Evolutionary conservation across 148 eudicot species (phyloP).

Genomic region (Fagopyrum esculentum): DNA sequence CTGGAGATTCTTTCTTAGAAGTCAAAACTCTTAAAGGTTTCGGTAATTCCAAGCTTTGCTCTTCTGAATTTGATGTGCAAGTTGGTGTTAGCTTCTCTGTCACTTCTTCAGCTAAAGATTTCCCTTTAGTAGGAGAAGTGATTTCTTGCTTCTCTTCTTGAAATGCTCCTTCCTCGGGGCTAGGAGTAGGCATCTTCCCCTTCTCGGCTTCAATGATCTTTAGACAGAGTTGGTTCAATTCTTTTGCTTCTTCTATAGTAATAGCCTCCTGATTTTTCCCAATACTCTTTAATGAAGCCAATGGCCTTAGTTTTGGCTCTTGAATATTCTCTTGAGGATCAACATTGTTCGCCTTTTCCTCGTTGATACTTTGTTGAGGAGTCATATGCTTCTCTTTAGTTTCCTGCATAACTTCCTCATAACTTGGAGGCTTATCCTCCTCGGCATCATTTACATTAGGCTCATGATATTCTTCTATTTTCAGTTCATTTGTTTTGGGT

Average conservation of each 20-base stretch:
- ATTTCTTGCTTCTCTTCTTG: neutral
- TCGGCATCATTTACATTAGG: neutral
- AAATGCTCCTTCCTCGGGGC: slow-evolving; percentile 4
- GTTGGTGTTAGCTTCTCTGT: slow-evolving; percentile 26
- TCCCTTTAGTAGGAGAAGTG: neutral
- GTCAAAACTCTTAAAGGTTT: neutral
- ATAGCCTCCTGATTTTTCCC: neutral
- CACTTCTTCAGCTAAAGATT: slow-evolving; percentile 23
- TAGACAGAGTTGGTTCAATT: neutral
- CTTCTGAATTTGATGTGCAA: slow-evolving; percentile 19
- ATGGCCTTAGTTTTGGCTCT: neutral
- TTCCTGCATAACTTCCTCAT: neutral
- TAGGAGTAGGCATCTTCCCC: slow-evolving; percentile 4
- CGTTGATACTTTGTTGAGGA: neutral
- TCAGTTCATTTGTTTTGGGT: neutral
- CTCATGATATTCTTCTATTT: slow-evolving; percentile 14
- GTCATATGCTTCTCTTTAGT: slow-evolving; percentile 14
- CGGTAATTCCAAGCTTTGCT: slow-evolving; percentile 28
- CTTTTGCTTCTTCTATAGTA: neutral
- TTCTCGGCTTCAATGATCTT: neutral
- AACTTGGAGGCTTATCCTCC: slow-evolving; percentile 11
- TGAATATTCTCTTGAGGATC: neutral
- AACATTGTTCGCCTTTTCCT: neutral
- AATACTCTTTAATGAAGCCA: neutral
- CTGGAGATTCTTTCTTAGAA: neutral